Conservation (phyloP, 2,329 filamentous ascomycete species). For the Helminthosporium solani region DNA sequence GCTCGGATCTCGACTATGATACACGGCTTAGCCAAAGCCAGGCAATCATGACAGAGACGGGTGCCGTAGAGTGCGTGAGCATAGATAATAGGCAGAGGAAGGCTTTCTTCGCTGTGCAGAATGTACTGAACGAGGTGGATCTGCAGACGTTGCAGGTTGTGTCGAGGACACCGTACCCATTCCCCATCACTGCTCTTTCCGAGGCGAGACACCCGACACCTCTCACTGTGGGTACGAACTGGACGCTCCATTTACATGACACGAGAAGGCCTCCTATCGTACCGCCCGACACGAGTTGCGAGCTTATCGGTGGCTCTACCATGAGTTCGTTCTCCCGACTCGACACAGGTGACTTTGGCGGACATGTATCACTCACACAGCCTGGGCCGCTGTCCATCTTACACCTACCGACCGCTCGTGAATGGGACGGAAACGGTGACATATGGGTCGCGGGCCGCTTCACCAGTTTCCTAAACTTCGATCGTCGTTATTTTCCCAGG, state of each 20-base stretch:
- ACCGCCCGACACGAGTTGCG: constrained; percentile 22
- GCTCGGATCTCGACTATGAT: constrained; percentile 45
- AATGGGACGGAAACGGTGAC: constrained; percentile 65
- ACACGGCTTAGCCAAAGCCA: constrained; percentile 47
- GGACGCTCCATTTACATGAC: constrained; percentile 81
- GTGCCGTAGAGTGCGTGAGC: constrained; percentile 78
- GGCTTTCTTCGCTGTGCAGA: constrained; percentile 79
- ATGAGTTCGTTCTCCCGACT: constrained; percentile 42
- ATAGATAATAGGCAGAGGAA: constrained; percentile 67
- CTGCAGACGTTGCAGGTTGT: constrained; percentile 70
- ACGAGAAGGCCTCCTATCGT: constrained; percentile 52
- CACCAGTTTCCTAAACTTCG: constrained; percentile 84
- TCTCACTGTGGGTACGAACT: constrained; percentile 79
- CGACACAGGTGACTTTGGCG: constrained; percentile 53
- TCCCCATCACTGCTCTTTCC: constrained; percentile 81
- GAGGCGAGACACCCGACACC: constrained; percentile 65
- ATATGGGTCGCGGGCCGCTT: constrained; percentile 90
- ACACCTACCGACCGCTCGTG: constrained; percentile 64
- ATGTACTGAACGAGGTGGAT: constrained; percentile 78
- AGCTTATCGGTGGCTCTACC: constrained; percentile 30
- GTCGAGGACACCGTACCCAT: constrained; percentile 71
- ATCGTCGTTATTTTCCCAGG: constrained; percentile 79
- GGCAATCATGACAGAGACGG: constrained; percentile 67
- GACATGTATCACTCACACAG: constrained; percentile 73
- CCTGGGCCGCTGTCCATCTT: constrained; percentile 81